These are phyloP conservation scores for Geotrichum australiense DNA, from an alignment of 1,139 yeast genomes.

Conservation along the genomic window DNA sequence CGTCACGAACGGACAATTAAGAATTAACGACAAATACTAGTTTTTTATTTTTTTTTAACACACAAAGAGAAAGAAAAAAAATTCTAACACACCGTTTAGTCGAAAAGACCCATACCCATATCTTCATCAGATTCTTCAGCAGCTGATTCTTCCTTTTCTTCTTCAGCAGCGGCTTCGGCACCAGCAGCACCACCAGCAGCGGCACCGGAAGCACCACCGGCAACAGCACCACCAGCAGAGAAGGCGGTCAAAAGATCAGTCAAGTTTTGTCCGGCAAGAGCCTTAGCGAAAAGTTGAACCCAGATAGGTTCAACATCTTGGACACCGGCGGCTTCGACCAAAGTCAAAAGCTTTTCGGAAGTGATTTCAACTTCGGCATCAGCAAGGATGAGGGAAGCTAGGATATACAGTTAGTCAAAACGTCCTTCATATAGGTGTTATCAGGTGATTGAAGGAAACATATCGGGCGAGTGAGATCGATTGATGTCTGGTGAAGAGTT, in stretches of 20 bases:
- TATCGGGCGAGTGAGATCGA: too few relatives aligned
- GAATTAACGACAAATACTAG: too few relatives aligned
- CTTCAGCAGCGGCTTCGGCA: constrained; percentile 62
- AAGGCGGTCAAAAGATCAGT: constrained; percentile 57
- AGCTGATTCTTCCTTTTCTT: constrained; percentile 29
- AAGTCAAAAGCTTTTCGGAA: constrained; percentile 80
- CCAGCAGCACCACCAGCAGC: constrained; percentile 56
- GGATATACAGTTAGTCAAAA: too few relatives aligned
- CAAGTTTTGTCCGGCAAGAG: constrained; percentile 58
- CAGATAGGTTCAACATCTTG: constrained; percentile 50
- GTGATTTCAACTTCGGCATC: constrained; percentile 95
- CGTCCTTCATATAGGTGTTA: too few relatives aligned
- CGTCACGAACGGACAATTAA: too few relatives aligned
- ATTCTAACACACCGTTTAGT: constrained; percentile 24
- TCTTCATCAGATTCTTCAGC: constrained; percentile 35
- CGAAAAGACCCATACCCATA: constrained; percentile 38
- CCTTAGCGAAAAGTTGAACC: constrained; percentile 73
- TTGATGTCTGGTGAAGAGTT: too few relatives aligned
- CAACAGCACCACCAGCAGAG: constrained; percentile 90
- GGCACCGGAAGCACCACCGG: constrained; percentile 43
- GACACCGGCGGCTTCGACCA: constrained; percentile 88
- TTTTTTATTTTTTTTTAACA: background rate
- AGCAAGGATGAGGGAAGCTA: constrained; percentile 96
- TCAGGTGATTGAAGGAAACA: too few relatives aligned
- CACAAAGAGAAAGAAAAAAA: background rate